These are phyloP conservation scores for Cryptococcus sp. DNA, from an alignment of 1,284 basidiomycete genomes.

Conservation along the genomic window DNA sequence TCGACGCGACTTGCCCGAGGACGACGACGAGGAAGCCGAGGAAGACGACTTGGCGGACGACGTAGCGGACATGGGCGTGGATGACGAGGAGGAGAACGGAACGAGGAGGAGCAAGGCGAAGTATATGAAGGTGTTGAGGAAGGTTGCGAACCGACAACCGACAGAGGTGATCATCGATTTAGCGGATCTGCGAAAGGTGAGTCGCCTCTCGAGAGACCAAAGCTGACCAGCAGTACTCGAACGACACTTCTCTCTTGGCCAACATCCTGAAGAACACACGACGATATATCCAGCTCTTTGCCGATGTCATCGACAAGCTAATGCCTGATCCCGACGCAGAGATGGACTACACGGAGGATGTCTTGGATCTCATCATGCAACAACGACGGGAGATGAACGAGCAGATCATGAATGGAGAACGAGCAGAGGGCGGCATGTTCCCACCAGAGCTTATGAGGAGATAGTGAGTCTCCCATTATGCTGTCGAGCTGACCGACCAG, in stretches of 20 bases:
- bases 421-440: slow-evolving; percentile 56
- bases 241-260: slow-evolving; percentile 63
- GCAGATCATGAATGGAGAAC: slow-evolving; percentile 52
- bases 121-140: slow-evolving; percentile 88
- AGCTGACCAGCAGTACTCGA: slow-evolving; percentile 48
- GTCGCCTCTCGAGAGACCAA: slow-evolving; percentile 8
- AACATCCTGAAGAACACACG: slow-evolving; percentile 79
- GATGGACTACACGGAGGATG: slow-evolving; percentile 80
- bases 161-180: slow-evolving; percentile 46
- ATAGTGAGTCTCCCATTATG: slow-evolving; percentile 66
- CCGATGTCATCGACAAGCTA: slow-evolving; percentile 81
- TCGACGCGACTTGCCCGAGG: slow-evolving; percentile 17
- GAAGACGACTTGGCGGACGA: slow-evolving; percentile 55
- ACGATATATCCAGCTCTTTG: slow-evolving; percentile 85
- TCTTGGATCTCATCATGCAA: slow-evolving; percentile 89
- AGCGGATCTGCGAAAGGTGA: slow-evolving; percentile 42
- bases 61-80: slow-evolving; percentile 45
- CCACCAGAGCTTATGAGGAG: slow-evolving; percentile 84
- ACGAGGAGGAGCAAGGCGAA: slow-evolving; percentile 56
- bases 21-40: slow-evolving; percentile 47
- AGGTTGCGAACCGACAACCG: slow-evolving; percentile 71
- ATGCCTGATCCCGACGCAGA: slow-evolving; percentile 83
- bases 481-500: slow-evolving; percentile 48
- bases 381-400: slow-evolving; percentile 85
- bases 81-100: slow-evolving; percentile 45